A percentile compares a stretch with the other conserved stretches of the same genome.
These are phyloP conservation scores for Protomyces inouyei DNA, from an alignment of 1,139 yeast genomes.

Conservation along the genomic window DNA sequence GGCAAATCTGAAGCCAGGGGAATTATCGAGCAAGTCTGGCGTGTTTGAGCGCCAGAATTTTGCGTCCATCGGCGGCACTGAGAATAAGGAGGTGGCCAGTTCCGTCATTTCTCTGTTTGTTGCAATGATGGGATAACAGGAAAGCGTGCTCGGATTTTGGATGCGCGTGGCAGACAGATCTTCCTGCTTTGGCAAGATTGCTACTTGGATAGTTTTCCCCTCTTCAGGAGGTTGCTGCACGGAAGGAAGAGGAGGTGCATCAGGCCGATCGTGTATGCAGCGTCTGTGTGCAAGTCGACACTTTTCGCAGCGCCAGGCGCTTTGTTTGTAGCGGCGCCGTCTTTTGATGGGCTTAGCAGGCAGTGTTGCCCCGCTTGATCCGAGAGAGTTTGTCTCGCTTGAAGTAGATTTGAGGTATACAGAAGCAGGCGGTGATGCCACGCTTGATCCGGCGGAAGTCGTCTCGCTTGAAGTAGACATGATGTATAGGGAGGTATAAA, in stretches of 20 bases:
- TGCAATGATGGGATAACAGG: not conserved
- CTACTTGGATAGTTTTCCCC: too few species aligned
- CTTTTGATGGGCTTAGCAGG: not conserved
- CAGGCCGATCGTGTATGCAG: not conserved
- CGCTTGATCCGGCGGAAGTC: too few species aligned
- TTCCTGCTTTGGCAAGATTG: too few species aligned
- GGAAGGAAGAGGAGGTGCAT: not conserved
- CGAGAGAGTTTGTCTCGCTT: too few species aligned
- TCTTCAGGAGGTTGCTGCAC: too few species aligned
- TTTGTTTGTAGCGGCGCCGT: not conserved
- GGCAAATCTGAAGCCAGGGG: not conserved
- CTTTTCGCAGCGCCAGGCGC: not conserved
- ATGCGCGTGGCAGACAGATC: too few species aligned
- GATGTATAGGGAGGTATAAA: too few species aligned
- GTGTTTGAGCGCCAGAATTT: not conserved
- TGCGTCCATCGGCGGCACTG: not conserved
- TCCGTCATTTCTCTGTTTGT: not conserved
- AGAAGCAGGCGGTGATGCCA: too few species aligned
- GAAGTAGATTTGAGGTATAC: too few species aligned
- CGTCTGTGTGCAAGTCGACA: not conserved
- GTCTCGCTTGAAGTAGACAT: too few species aligned
- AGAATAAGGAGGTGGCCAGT: not conserved
- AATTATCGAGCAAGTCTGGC: not conserved
- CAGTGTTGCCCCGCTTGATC: too few species aligned
- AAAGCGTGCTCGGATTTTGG: too few species aligned